Evolutionary conservation across 257 asterid genomes (phyloP), one percentile per base, ranked within the genome.

Genomic region (Salvia splendens): DNA sequence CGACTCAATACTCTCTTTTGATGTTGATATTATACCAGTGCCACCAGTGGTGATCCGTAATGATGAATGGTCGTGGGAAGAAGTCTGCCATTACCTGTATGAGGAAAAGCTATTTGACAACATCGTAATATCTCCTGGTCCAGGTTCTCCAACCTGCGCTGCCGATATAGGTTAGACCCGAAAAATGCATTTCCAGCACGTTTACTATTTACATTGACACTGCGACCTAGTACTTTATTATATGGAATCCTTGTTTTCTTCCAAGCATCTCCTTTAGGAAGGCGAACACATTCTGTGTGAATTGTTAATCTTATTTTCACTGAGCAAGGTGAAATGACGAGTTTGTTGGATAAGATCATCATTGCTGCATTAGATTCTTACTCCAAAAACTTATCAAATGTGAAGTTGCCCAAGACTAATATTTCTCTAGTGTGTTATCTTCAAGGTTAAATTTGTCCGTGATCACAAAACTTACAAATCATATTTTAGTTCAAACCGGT

Each of bases 71-170:
- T 81, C 97, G n/a, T 94, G 99, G 99, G 79, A 88, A 74, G 93
- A 88, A 40, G 69, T 86, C 30, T 85, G 73, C 70, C 84, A 82
- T 70, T 86, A 83, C 71, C 64, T 94, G 61, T 91, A 91, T 76
- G 95, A 84, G 70, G 89, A 80, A 64, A 94, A 74, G 79, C 93
- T 89, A 51, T 91, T 94, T 57, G 97, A 94, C 78, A 94, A 94
- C 80, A 85, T 94, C 63, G 96, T 94, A 69, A 85, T 94, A 80
- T 94, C 99, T 75, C 99, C 99, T 50, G 99, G 99, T 70, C 99
- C 99, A 33, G 99, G 99, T 66, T 88, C 97, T 72, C 99, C 99
- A 5, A 67, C 91, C 17, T 84, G 96, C 78, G 82, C 91, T 55
- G 81, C 87, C 63, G 99, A 94, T 81, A 83, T 94, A 80, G 99